phyloP scores from a whole-genome alignment of 108 stramenopile species.

The Nannochloropsis granulata region DNA sequence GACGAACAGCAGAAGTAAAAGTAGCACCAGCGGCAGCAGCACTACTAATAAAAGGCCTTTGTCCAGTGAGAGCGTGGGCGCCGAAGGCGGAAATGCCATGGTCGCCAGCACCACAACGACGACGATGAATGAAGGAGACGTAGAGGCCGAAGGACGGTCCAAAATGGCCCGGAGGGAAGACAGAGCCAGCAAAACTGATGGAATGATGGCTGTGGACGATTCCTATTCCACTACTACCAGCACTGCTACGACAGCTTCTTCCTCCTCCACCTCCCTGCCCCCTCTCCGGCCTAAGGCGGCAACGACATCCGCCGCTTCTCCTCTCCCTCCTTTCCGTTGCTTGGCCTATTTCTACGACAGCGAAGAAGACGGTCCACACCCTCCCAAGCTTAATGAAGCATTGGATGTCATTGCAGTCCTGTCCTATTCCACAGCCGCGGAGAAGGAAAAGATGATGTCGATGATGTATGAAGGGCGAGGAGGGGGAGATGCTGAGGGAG shows the following conservation, averaged over 20 bases:
- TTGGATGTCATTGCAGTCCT: not conserved
- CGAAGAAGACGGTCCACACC: not conserved
- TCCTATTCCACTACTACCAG: not conserved
- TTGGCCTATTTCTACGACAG: not conserved
- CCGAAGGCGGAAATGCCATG: not conserved
- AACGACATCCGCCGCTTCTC: not conserved
- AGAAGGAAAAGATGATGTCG: not conserved
- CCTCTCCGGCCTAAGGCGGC: not conserved
- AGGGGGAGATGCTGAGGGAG: not conserved
- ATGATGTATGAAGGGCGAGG: not conserved
- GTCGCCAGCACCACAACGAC: not conserved
- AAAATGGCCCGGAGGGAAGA: not conserved
- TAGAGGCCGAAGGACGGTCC: not conserved
- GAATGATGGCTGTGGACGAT: not conserved
- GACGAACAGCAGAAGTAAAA: not conserved
- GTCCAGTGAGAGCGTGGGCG: not conserved
- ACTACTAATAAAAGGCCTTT: no score
- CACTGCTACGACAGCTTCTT: not conserved
- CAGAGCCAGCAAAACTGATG: not conserved
- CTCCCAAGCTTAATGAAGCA: not conserved
- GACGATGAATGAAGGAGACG: not conserved
- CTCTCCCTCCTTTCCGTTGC: not conserved
- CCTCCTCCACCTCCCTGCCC: not conserved
- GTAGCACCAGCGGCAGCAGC: no score
- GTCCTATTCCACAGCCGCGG: not conserved